Conservation (phyloP, 495 filamentous ascomycete species). For the Hapsidospora chrysogenum region DNA sequence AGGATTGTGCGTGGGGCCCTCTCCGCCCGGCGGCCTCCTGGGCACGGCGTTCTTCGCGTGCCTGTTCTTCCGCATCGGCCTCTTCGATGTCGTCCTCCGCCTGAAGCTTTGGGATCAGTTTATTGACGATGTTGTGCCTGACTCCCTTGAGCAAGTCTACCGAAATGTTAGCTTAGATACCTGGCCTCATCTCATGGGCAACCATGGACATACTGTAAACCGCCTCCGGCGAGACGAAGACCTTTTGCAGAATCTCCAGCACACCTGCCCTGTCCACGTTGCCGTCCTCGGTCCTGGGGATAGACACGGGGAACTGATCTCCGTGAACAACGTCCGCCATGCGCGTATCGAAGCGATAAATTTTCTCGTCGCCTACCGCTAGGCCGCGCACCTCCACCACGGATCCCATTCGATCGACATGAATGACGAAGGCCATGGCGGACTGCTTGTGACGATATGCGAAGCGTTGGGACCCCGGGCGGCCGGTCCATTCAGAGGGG, state of each 20-base stretch:
- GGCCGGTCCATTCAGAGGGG: constrained; percentile 60
- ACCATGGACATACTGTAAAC: constrained; percentile 30
- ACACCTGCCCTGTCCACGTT: constrained; percentile 26
- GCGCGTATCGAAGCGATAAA: constrained; percentile 56
- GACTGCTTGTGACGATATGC: constrained; percentile 85
- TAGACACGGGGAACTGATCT: constrained; percentile 28
- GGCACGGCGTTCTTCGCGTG: constrained; percentile 12
- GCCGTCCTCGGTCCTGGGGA: constrained; percentile 15
- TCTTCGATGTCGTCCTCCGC: constrained; percentile 63
- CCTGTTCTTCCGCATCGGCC: constrained; percentile 12
- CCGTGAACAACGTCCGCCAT: constrained; percentile 59
- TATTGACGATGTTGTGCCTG: constrained; percentile 66
- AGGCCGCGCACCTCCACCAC: constrained; percentile 73
- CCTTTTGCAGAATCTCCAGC: constrained; percentile 33
- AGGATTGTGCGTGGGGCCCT: constrained; percentile 20
- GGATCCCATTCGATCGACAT: constrained; percentile 62
- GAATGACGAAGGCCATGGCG: constrained; percentile 68
- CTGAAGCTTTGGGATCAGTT: constrained; percentile 51
- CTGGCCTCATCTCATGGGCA: too few species aligned
- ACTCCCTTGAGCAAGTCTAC: constrained; percentile 12
- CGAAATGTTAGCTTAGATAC: too few species aligned
- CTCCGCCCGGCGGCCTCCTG: constrained; percentile 20
- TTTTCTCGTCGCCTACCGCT: constrained; percentile 64
- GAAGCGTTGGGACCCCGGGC: constrained; percentile 51
- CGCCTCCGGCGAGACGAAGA: constrained; percentile 49